These are phyloP conservation scores for Acer campestre DNA, from an alignment of 345 rosid species.

Conservation along the genomic window DNA sequence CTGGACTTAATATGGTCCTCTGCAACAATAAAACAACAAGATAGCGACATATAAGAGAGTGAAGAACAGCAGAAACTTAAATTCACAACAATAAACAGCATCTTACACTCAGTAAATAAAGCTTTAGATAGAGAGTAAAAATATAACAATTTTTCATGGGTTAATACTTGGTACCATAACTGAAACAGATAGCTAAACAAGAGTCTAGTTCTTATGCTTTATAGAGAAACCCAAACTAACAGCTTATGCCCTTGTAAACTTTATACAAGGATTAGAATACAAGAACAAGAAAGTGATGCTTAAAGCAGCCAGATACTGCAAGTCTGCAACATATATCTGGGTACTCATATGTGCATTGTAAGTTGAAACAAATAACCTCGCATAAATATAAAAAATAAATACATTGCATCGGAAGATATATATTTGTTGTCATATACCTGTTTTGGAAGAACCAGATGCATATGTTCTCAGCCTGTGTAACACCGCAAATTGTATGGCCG, in stretches of 20 bases:
- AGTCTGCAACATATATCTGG: neutral
- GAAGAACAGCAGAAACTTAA: neutral
- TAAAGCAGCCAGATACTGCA: too few relatives aligned
- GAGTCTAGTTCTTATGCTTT: neutral
- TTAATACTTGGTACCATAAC: neutral
- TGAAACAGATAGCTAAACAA: neutral
- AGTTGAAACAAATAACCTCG: neutral
- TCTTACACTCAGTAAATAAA: neutral
- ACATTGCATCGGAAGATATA: neutral
- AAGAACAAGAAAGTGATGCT: too few relatives aligned
- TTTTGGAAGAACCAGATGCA: constrained; percentile 82
- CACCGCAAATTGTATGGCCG: constrained; percentile 90
- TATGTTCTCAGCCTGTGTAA: constrained; percentile 76
- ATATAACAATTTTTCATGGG: neutral
- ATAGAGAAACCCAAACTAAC: neutral
- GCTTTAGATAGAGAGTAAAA: neutral
- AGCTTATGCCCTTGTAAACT: neutral
- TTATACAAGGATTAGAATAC: neutral
- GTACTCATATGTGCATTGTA: neutral
- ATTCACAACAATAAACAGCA: neutral
- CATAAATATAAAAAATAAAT: neutral
- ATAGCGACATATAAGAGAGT: neutral
- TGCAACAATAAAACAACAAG: constrained; percentile 40
- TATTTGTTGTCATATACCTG: constrained; percentile 48
- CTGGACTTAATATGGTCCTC: constrained; percentile 85